Percentiles rank a stretch among this genome's conserved stretches.
phyloP scores from a whole-genome alignment of 1,284 basidiomycete species.

The Somion occarium region DNA sequence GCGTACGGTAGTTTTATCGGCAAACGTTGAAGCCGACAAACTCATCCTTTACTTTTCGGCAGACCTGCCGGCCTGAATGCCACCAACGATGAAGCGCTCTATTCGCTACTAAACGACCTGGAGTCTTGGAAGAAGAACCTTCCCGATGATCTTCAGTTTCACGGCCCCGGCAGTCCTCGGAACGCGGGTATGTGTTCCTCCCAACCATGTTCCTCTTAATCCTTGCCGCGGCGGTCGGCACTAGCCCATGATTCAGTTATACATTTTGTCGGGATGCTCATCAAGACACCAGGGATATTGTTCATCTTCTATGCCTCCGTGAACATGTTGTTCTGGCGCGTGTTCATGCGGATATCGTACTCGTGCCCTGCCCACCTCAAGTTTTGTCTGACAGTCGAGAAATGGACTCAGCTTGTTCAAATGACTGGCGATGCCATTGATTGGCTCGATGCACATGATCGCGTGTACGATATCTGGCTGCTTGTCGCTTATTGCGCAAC shows the following conservation, averaged over 20 bases:
- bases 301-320: slow-evolving; percentile 86
- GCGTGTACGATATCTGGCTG: slow-evolving; percentile 82
- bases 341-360: slow-evolving; percentile 94
- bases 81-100: slow-evolving; percentile 75
- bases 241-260: neutral
- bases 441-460: slow-evolving; percentile 84
- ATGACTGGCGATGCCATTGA: slow-evolving; percentile 81
- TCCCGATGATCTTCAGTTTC: slow-evolving; percentile 72
- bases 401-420: slow-evolving; percentile 72
- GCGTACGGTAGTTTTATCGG: slow-evolving; percentile 14
- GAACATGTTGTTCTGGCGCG: slow-evolving; percentile 88
- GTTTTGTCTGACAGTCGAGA: slow-evolving; percentile 75
- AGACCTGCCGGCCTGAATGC: slow-evolving; percentile 84
- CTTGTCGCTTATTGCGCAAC: slow-evolving; percentile 87
- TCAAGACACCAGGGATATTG: slow-evolving; percentile 56
- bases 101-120: slow-evolving; percentile 68
- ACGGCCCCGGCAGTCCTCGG: slow-evolving; percentile 56
- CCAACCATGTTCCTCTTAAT: slow-evolving; percentile 1
- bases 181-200: slow-evolving; percentile 51
- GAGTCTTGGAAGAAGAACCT: slow-evolving; percentile 74
- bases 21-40: slow-evolving; percentile 10
- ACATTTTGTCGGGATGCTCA: neutral
- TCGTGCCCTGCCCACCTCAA: slow-evolving; percentile 81
- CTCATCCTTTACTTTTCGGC: slow-evolving; percentile 13
- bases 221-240: neutral